phyloP scores from a whole-genome alignment of 768 basidiomycete genomes.

The Xerocomellus chrysenteron region DNA sequence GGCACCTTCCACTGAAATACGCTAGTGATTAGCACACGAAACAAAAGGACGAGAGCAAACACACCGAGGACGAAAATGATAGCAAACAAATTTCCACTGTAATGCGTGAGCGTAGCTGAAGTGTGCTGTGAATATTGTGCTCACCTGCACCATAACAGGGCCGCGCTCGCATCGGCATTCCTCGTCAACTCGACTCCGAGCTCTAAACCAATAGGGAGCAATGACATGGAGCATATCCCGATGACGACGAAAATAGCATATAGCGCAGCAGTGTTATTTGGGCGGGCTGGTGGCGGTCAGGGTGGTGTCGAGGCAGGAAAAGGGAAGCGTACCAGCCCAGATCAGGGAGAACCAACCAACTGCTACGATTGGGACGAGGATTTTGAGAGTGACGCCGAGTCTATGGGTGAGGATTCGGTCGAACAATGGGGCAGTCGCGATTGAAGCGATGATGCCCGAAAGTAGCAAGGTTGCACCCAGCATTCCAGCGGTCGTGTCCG shows the following conservation, averaged over 20 bases:
- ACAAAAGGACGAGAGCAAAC: conserved; percentile 20
- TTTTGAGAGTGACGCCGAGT: conserved; percentile 57
- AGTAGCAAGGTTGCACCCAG: conserved; percentile 69
- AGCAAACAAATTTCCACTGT: conserved; percentile 65
- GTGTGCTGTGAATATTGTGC: conserved; percentile 22
- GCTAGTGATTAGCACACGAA: not conserved
- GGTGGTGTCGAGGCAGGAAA: not conserved
- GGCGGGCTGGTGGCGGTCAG: conserved; percentile 47
- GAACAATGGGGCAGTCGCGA: conserved; percentile 70
- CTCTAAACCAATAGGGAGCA: conserved; percentile 77
- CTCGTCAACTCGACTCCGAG: conserved; percentile 78
- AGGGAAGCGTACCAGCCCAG: conserved; percentile 63
- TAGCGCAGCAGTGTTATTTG: conserved; percentile 56
- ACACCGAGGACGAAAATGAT: conserved; percentile 62
- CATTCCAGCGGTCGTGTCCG: conserved; percentile 60
- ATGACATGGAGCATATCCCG: conserved; percentile 61
- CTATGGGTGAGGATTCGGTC: conserved; percentile 81
- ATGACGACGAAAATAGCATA: conserved; percentile 69
- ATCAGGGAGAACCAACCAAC: conserved; percentile 70
- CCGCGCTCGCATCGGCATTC: conserved; percentile 75
- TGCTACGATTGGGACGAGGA: conserved; percentile 61
- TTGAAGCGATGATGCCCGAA: conserved; percentile 67
- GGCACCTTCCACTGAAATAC: conserved; percentile 55
- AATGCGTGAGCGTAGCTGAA: not conserved
- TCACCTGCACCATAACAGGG: conserved; percentile 73